phyloP scores from a whole-genome alignment of 2,329 filamentous ascomycete species.

The Triangularia verruculosa region DNA sequence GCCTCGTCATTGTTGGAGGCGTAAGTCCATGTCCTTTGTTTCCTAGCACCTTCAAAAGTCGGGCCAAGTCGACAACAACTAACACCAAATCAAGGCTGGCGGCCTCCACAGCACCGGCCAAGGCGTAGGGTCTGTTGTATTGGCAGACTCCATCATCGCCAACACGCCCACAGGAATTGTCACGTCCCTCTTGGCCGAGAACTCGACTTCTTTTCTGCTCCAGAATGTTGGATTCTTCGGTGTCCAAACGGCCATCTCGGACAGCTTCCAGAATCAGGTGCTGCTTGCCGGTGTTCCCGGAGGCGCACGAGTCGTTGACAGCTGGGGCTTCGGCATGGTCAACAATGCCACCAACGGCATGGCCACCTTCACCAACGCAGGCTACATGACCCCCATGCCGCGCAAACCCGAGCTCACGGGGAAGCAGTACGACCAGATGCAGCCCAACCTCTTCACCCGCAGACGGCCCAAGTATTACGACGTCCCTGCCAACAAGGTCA shows the following conservation, averaged over 20 bases:
- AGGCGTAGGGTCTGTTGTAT: conserved; percentile 64
- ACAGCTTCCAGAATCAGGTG: background rate
- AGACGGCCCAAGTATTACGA: background rate
- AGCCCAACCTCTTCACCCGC: background rate
- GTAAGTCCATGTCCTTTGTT: too few species aligned
- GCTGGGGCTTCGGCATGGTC: conserved; percentile 25
- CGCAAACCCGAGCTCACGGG: too few species aligned
- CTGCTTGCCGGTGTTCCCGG: background rate
- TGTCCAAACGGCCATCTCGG: background rate
- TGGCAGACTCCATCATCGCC: conserved; percentile 65
- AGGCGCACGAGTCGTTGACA: background rate
- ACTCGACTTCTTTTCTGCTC: background rate
- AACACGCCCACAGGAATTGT: conserved; percentile 62
- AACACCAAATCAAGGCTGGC: too few species aligned
- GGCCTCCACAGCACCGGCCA: too few species aligned
- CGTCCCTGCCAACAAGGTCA: background rate
- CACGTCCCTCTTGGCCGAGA: conserved; percentile 35
- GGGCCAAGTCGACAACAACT: too few species aligned
- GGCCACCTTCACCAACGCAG: background rate
- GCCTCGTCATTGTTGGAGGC: too few species aligned
- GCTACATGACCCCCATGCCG: background rate
- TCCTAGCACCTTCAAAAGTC: too few species aligned
- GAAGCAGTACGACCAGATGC: too few species aligned
- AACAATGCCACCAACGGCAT: conserved; percentile 37
- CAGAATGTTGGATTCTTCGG: background rate